A percentile compares a stretch with the other conserved stretches of the same genome.
phyloP scores from a whole-genome alignment of 257 asterid species.

The Solanum pinnatisectum region DNA sequence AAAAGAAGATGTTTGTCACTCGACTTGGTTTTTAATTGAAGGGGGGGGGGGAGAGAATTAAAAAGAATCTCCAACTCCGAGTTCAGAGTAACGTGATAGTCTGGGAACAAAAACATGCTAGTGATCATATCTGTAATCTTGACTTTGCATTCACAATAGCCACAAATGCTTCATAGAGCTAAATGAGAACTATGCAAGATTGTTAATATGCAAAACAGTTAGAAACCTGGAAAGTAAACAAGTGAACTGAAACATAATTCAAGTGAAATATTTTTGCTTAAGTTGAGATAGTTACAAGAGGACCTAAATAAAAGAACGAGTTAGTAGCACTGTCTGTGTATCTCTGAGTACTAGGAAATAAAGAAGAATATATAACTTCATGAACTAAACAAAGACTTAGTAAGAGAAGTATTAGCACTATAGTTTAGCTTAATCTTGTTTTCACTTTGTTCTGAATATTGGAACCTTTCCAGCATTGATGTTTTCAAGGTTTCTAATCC shows the following conservation, averaged over 20 bases:
- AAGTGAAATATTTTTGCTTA: neutral
- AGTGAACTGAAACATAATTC: neutral
- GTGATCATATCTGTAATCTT: neutral
- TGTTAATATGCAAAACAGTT: neutral
- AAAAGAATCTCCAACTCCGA: neutral
- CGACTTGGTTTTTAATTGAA: neutral
- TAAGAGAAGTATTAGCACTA: neutral
- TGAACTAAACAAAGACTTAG: neutral
- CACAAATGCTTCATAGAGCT: neutral
- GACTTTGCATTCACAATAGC: neutral
- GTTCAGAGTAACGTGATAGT: neutral
- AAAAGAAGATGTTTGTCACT: neutral
- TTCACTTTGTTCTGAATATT: neutral
- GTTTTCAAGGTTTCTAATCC: constrained; percentile 1
- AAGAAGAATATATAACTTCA: neutral
- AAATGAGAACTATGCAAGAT: neutral
- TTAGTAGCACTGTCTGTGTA: neutral
- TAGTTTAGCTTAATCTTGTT: neutral
- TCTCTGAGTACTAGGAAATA: neutral
- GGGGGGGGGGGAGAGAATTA: neutral
- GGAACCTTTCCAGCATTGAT: neutral
- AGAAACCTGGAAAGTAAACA: neutral
- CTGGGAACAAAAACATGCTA: neutral
- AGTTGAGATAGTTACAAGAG: neutral
- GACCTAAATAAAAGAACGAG: neutral